Percentiles rank a stretch among this genome's conserved stretches.
These are phyloP conservation scores for Wallacemonas sp. DNA, from an alignment of 208 protist genomes.

Conservation along the genomic window DNA sequence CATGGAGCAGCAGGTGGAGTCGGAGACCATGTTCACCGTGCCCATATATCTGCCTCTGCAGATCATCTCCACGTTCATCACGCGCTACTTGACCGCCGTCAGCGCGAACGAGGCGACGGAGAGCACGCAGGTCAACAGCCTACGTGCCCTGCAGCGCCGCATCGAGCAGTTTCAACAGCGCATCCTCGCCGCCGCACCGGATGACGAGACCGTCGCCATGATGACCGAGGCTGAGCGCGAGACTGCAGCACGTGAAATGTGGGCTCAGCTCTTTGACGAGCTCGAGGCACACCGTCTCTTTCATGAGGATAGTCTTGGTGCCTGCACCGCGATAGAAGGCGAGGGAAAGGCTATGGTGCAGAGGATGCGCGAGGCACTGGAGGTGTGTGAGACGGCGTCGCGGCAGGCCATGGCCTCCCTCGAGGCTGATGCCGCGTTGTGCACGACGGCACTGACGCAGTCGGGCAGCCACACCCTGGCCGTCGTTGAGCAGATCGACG, in stretches of 20 bases:
- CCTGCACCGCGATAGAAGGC: constrained; percentile 12
- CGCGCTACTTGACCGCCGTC: constrained; percentile 25
- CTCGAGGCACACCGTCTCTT: constrained; percentile 41
- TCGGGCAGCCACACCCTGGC: constrained; percentile 24
- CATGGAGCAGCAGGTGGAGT: constrained; percentile 47
- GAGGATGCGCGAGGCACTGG: constrained; percentile 23
- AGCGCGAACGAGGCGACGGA: constrained; percentile 27
- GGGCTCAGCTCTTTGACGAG: constrained; percentile 55
- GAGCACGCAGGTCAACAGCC: constrained; percentile 17
- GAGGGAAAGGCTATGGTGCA: not conserved
- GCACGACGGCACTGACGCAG: constrained; percentile 31
- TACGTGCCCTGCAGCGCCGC: constrained; percentile 20
- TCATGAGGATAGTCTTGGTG: constrained; percentile 20
- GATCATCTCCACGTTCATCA: constrained; percentile 41
- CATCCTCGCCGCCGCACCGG: constrained; percentile 1
- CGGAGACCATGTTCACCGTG: constrained; percentile 45
- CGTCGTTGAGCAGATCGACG: constrained; percentile 40
- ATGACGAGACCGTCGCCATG: not conserved
- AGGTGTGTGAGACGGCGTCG: constrained; percentile 22
- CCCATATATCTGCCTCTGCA: constrained; percentile 62
- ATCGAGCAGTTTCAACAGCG: constrained; percentile 15
- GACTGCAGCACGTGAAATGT: constrained; percentile 42
- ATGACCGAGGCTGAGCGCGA: constrained; percentile 24
- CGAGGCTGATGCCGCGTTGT: constrained; percentile 32
- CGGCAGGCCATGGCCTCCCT: constrained; percentile 18